Evolutionary conservation across 306 rosid species (phyloP).

Genomic region (Sicyos edulis): DNA sequence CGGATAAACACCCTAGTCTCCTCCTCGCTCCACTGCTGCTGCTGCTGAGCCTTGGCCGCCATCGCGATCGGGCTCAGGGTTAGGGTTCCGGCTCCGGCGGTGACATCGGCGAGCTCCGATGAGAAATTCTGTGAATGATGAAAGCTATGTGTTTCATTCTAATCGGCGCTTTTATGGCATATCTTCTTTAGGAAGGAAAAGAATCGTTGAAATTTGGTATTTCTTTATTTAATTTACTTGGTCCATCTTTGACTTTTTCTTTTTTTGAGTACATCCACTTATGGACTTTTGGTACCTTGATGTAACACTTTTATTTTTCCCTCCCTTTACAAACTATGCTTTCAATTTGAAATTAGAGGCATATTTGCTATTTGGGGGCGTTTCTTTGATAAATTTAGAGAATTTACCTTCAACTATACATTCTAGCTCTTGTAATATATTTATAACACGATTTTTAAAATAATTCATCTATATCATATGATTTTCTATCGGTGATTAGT

Average conservation of each 20-base stretch:
- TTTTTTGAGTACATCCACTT: neutral
- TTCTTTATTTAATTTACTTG: neutral
- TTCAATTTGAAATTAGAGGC: neutral
- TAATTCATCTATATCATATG: too few species aligned
- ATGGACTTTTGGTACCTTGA: too few species aligned
- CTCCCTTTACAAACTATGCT: neutral
- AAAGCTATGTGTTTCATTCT: neutral
- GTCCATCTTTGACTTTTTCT: neutral
- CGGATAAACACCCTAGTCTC: constrained; percentile 74
- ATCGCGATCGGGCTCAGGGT: constrained; percentile 21
- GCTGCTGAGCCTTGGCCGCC: constrained; percentile 31
- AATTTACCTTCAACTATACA: too few species aligned
- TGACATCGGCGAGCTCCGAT: neutral
- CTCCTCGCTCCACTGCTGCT: constrained; percentile 63
- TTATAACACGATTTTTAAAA: too few species aligned
- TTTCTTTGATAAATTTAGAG: too few species aligned
- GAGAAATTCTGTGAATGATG: neutral
- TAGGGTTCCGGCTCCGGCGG: neutral
- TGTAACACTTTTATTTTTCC: too few species aligned
- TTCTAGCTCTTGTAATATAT: too few species aligned
- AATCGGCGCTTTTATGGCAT: neutral
- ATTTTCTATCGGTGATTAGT: too few species aligned
- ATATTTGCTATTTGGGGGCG: too few species aligned
- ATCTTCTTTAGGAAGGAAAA: neutral
- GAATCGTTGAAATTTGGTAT: constrained; percentile 13